Base-by-base conservation (phyloP, 345 rosid genomes). In the Eucalyptus victrix region DNA sequence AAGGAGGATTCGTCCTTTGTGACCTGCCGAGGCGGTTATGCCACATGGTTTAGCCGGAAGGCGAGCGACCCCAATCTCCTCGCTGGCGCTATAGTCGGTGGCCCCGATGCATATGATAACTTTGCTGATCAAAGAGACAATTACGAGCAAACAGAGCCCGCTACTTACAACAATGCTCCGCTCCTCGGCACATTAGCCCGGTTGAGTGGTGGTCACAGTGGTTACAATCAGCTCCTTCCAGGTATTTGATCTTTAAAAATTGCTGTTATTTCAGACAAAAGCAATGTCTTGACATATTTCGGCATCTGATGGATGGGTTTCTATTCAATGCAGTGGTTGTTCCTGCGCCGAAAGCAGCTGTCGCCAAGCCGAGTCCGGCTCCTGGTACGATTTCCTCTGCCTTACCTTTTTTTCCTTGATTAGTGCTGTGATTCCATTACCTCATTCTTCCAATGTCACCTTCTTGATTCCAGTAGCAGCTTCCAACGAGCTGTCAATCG, bases 101-200 rank as follows among this genome's bases (percentile, higher is more conserved):
- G 99, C 4, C 99, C 99, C 87, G 99, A 97, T 94, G 99, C 97
- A 34, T 97, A 97, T 13, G 99, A 98, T 89, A 94, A 96, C 91
- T 98, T 98, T 88, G 98, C 98, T 65, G 99, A 98, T 80, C 92
- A 94, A 89, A 96, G 99, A 90, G 98, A 97, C 86, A 97, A 98
- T 89, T 98, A 97, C 88, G 95, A 98, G 91, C 99, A 98, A 91
- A 97, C 99, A 23, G 99, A 98, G 92, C 99, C 99, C 32, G 99
- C 99, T 54, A 97, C 99, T 85, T 98, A 98, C 93, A 98, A 97
- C 93, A 98, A 98, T 90, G 99, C 99, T 87, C 99, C 99, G 28
- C 93, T 98, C 12, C 94, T 97, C 26, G 99, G 99, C 83, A 92
- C 96, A 88, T 91, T 98, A 91, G 99, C 99, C 51, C 91, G 99